Evolutionary conservation across 805 yeast species (phyloP).

Genomic region (Ogataea polymorpha): DNA sequence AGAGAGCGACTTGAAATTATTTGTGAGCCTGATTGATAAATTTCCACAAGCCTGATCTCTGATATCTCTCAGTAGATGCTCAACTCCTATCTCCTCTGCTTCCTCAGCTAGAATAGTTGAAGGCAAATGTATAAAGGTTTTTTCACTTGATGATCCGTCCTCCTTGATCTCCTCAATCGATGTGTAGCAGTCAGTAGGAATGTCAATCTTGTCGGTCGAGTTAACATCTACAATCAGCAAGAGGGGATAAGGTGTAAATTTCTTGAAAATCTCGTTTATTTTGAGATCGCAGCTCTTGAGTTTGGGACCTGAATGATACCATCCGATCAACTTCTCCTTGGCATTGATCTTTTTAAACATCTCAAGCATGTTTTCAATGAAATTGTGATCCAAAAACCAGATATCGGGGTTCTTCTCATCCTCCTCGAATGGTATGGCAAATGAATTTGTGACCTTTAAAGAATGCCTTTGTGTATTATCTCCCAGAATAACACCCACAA

Average conservation of each 20-base stretch:
- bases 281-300: slow-evolving; percentile 82
- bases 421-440: slow-evolving; percentile 97
- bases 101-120: slow-evolving; percentile 95
- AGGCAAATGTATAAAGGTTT: slow-evolving; percentile 91
- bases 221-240: slow-evolving; percentile 89
- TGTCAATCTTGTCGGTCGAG: slow-evolving; percentile 72
- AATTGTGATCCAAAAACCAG: slow-evolving; percentile 97
- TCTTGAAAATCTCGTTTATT: slow-evolving; percentile 86
- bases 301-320: slow-evolving; percentile 99
- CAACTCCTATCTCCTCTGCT: slow-evolving; percentile 99
- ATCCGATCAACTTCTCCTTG: slow-evolving; percentile 92
- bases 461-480: slow-evolving; percentile 46
- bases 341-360: slow-evolving; percentile 98
- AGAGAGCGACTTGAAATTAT: slow-evolving; percentile 81
- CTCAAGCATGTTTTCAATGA: slow-evolving; percentile 92
- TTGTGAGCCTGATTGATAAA: slow-evolving; percentile 79
- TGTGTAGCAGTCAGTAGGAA: slow-evolving; percentile 93
- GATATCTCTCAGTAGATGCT: slow-evolving; percentile 88
- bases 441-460: slow-evolving; percentile 82
- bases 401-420: slow-evolving; percentile 88
- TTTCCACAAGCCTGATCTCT: slow-evolving; percentile 97
- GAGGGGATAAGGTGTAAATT: slow-evolving; percentile 76
- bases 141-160: slow-evolving; percentile 90
- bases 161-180: slow-evolving; percentile 95
- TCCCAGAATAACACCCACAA: slow-evolving; percentile 92